Percentiles rank a stretch among this genome's conserved stretches.
Evolutionary conservation across 805 yeast genomes (phyloP).

Genomic region (Candida patagonica): DNA sequence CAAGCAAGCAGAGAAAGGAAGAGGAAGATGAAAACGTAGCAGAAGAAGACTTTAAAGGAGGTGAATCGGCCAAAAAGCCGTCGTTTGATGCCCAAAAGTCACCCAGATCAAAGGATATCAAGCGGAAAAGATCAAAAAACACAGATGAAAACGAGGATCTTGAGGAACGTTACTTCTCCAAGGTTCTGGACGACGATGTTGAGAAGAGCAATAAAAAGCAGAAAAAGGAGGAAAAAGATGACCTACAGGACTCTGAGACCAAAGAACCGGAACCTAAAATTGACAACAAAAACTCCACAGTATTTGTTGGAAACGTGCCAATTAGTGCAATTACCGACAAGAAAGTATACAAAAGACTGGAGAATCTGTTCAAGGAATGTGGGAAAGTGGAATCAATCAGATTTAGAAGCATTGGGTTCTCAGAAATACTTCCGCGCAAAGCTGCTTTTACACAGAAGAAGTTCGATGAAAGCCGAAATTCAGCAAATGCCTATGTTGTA

Average conservation of each 20-base stretch:
- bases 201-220: slow-evolving; percentile 9
- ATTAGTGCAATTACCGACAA: slow-evolving; percentile 56
- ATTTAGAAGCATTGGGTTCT: slow-evolving; percentile 86
- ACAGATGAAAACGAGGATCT: slow-evolving; percentile 39
- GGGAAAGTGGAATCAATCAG: slow-evolving; percentile 67
- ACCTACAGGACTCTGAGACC: slow-evolving; percentile 21
- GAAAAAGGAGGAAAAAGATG: slow-evolving; percentile 20
- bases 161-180: slow-evolving; percentile 46
- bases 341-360: slow-evolving; percentile 50
- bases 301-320: slow-evolving; percentile 83
- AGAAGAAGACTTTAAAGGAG: slow-evolving; percentile 7
- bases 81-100: too few relatives aligned
- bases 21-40: slow-evolving; percentile 20
- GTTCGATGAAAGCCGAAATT: slow-evolving; percentile 65
- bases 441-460: slow-evolving; percentile 79
- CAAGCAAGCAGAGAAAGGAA: slow-evolving; percentile 12
- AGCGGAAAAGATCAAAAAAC: slow-evolving; percentile 22
- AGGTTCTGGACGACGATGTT: slow-evolving; percentile 35
- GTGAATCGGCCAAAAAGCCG: not conserved
- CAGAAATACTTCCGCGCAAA: slow-evolving; percentile 81
- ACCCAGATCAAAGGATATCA: too few relatives aligned
- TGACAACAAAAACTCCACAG: slow-evolving; percentile 72
- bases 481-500: slow-evolving; percentile 84
- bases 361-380: slow-evolving; percentile 40
- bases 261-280: slow-evolving; percentile 41